Evolutionary conservation across 352 stramenopile species (phyloP).

Genomic region (Phytopythium oedochilum): DNA sequence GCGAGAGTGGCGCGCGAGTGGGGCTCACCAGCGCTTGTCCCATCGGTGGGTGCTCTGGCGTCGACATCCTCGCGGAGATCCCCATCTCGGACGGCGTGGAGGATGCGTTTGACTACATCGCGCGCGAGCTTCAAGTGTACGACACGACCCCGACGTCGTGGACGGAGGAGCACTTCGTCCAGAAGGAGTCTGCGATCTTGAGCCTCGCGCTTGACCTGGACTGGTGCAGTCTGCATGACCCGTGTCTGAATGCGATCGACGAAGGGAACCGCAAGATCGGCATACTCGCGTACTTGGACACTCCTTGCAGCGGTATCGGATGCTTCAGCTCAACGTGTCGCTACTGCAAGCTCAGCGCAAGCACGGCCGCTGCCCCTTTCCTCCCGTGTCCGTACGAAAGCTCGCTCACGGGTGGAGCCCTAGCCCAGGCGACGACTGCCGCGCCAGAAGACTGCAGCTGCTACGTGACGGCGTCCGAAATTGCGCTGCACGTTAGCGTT

Average conservation of each 20-base stretch:
- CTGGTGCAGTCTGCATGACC: slow-evolving; percentile 31
- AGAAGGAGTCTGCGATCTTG: slow-evolving; percentile 1
- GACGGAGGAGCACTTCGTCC: slow-evolving; percentile 1
- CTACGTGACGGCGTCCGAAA: slow-evolving; percentile 1
- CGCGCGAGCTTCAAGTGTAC: slow-evolving; percentile 2
- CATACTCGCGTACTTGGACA: slow-evolving; percentile 22
- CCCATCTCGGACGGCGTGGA: slow-evolving; percentile 8
- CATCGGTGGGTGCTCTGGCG: slow-evolving; percentile 13
- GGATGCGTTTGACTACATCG: background rate
- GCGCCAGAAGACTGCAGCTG: slow-evolving; percentile 1
- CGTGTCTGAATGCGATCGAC: slow-evolving; percentile 26
- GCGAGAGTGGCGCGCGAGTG: slow-evolving; percentile 8
- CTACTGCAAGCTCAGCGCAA: slow-evolving; percentile 33
- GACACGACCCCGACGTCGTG: background rate
- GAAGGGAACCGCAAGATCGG: slow-evolving; percentile 24
- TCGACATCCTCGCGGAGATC: slow-evolving; percentile 14
- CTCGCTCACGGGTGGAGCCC: background rate
- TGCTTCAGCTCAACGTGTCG: slow-evolving; percentile 25
- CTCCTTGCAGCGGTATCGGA: slow-evolving; percentile 19
- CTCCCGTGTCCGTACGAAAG: slow-evolving; percentile 24
- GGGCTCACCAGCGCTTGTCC: slow-evolving; percentile 12
- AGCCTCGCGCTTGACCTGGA: slow-evolving; percentile 10
- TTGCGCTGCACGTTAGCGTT: background rate
- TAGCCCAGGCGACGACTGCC: background rate
- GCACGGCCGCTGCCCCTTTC: slow-evolving; percentile 18